phyloP scores from a whole-genome alignment of 2,329 filamentous ascomycete species.

The Zymoseptoria pseudotritici region DNA sequence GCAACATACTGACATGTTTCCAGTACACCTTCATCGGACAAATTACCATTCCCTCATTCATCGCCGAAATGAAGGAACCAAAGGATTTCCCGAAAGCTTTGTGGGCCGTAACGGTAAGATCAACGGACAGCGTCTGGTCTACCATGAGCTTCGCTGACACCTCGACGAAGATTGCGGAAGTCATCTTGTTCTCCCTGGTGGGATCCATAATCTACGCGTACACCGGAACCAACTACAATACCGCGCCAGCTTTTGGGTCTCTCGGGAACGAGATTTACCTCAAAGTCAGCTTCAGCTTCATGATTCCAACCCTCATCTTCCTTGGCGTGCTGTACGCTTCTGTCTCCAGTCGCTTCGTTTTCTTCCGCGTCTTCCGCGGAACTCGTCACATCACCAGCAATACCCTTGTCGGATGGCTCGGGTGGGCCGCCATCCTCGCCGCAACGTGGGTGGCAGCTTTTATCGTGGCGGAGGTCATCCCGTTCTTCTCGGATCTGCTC shows the following conservation, averaged over 20 bases:
- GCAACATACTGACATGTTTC: too few relatives aligned
- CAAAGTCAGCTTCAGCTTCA: constrained; percentile 87
- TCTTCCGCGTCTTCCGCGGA: constrained; percentile 78
- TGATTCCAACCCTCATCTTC: constrained; percentile 92
- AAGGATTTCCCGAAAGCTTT: constrained; percentile 88
- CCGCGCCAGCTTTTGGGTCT: constrained; percentile 78
- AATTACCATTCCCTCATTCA: constrained; percentile 89
- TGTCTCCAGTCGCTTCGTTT: constrained; percentile 81
- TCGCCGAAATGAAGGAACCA: constrained; percentile 79
- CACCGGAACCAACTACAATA: constrained; percentile 83
- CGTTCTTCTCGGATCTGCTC: constrained; percentile 75
- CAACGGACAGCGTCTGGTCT: not conserved
- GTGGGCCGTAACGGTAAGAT: constrained; percentile 63
- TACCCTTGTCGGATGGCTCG: constrained; percentile 71
- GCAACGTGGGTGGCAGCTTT: constrained; percentile 80
- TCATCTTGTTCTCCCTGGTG: constrained; percentile 77
- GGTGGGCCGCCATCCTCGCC: constrained; percentile 69
- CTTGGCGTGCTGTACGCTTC: constrained; percentile 85
- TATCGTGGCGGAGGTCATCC: constrained; percentile 86
- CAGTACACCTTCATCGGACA: constrained; percentile 88
- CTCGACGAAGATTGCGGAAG: constrained; percentile 56
- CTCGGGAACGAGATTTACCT: constrained; percentile 67
- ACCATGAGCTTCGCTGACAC: not conserved
- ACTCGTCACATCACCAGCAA: constrained; percentile 74
- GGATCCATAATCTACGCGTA: constrained; percentile 79